phyloP scores from a whole-genome alignment of 2,329 filamentous ascomycete genomes.

The Neonectria ditissima region DNA sequence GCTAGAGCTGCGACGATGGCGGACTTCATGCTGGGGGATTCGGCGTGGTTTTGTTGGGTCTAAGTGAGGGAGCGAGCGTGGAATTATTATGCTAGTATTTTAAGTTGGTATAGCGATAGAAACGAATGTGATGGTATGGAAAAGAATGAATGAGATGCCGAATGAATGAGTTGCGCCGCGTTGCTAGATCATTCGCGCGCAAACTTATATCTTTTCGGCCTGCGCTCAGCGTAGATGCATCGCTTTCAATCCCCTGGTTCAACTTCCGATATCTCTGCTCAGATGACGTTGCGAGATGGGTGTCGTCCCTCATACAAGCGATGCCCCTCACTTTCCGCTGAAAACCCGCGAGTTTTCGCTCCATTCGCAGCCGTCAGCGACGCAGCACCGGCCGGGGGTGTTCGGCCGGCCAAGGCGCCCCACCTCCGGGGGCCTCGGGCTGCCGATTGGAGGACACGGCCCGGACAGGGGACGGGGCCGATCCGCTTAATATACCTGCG shows the following conservation, averaged over 20 bases:
- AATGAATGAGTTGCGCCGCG: background rate
- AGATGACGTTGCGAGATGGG: constrained; percentile 19
- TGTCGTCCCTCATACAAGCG: background rate
- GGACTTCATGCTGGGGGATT: constrained; percentile 1
- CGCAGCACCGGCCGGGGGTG: constrained; percentile 24
- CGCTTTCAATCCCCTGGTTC: background rate
- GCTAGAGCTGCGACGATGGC: constrained; percentile 25
- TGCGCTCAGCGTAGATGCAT: too few species aligned
- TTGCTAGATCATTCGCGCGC: background rate
- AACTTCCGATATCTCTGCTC: constrained; percentile 2
- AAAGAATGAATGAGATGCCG: background rate
- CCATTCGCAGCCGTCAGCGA: constrained; percentile 19
- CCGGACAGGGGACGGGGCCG: background rate
- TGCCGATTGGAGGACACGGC: background rate
- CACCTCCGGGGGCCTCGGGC: background rate
- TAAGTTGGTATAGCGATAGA: background rate
- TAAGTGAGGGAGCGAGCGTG: background rate
- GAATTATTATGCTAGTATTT: background rate
- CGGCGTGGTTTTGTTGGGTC: background rate
- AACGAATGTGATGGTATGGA: background rate
- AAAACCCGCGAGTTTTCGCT: constrained; percentile 10
- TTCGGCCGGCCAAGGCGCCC: constrained; percentile 4
- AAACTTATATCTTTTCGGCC: constrained; percentile 6
- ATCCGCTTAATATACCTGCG: constrained; percentile 1
- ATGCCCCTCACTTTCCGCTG: background rate